Conservation (phyloP, 768 basidiomycete species). For the Hemileccinum rubropunctum region DNA sequence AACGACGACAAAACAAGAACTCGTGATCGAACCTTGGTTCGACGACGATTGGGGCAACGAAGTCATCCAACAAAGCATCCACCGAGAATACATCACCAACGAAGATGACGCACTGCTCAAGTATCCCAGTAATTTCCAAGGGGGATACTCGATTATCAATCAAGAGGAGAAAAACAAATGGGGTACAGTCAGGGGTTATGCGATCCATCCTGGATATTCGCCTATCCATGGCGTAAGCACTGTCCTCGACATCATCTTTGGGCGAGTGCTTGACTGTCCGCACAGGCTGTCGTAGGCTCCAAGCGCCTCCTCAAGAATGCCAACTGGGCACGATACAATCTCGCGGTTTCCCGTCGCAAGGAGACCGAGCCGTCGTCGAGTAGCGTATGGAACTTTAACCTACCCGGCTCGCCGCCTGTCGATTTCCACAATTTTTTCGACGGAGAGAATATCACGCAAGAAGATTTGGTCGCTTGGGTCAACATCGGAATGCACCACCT, state of each 20-base stretch:
- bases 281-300: conserved; percentile 54
- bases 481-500: conserved; percentile 69
- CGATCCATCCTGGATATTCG: conserved; percentile 57
- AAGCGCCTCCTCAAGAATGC: conserved; percentile 60
- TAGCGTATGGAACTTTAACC: conserved; percentile 60
- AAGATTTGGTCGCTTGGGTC: conserved; percentile 66
- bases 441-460: conserved; percentile 59
- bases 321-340: conserved; percentile 64
- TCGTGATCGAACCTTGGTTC: conserved; percentile 52
- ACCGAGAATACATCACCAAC: conserved; percentile 44
- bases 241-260: neutral
- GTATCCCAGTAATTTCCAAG: conserved; percentile 54
- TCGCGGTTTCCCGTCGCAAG: conserved; percentile 56
- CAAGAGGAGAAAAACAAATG: conserved; percentile 50
- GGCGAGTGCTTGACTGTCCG: neutral
- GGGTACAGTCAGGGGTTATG: conserved; percentile 58
- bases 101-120: conserved; percentile 52
- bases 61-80: conserved; percentile 53
- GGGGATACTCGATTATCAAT: conserved; percentile 56
- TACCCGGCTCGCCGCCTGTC: conserved; percentile 54
- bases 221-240: conserved; percentile 46
- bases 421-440: conserved; percentile 65
- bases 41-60: conserved; percentile 56
- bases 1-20: conserved; percentile 49
- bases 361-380: conserved; percentile 60